phyloP scores from a whole-genome alignment of 2,329 filamentous ascomycete genomes.

The Clonostachys rhizophaga region DNA sequence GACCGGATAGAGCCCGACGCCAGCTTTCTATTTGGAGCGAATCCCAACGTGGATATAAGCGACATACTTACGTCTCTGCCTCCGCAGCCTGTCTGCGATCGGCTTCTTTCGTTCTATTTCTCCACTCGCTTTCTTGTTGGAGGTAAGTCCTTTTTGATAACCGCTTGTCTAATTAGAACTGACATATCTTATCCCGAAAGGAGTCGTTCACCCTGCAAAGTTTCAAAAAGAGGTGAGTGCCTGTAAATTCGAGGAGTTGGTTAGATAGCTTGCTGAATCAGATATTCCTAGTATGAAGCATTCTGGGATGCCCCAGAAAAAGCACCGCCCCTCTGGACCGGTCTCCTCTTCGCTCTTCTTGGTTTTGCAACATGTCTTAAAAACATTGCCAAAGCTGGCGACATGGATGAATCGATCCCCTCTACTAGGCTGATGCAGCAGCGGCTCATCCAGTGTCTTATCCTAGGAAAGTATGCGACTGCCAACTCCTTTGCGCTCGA shows the following conservation, averaged over 20 bases:
- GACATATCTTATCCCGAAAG: slow-evolving; percentile 3
- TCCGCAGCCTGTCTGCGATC: slow-evolving; percentile 16
- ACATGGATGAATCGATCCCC: neutral
- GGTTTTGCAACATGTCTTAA: neutral
- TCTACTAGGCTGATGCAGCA: neutral
- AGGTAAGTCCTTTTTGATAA: slow-evolving; percentile 8
- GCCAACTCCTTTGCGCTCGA: slow-evolving; percentile 43
- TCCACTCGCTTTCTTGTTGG: slow-evolving; percentile 13
- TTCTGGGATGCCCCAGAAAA: slow-evolving; percentile 35
- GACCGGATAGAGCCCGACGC: neutral
- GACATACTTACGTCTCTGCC: slow-evolving; percentile 13
- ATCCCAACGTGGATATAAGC: slow-evolving; percentile 1
- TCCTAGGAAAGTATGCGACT: slow-evolving; percentile 43
- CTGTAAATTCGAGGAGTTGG: neutral
- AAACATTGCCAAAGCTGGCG: neutral
- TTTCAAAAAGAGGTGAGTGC: slow-evolving; percentile 15
- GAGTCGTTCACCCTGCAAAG: slow-evolving; percentile 16
- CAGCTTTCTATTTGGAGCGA: neutral
- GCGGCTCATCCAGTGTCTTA: slow-evolving; percentile 29
- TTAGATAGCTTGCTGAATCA: neutral
- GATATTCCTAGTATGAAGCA: neutral
- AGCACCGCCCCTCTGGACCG: slow-evolving; percentile 50
- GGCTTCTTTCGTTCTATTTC: slow-evolving; percentile 22
- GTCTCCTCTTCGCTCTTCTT: slow-evolving; percentile 14
- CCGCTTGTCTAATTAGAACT: no score